These are phyloP conservation scores for Solanum arcanum DNA, from an alignment of 257 asterid genomes.

Conservation along the genomic window DNA sequence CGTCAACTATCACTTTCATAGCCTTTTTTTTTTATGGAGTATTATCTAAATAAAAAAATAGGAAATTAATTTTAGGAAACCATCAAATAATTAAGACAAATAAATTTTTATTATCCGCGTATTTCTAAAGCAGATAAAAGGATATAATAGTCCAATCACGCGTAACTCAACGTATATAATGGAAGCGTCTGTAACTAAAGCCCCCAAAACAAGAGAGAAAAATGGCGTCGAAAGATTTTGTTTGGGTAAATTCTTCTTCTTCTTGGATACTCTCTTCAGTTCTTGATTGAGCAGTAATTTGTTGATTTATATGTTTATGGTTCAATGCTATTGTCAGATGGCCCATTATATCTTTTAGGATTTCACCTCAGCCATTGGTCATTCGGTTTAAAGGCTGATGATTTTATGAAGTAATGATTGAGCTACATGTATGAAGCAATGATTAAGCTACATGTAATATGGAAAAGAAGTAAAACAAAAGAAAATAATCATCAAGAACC, in stretches of 20 bases:
- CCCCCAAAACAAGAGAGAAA: no score
- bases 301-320: not conserved
- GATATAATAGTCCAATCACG: not conserved
- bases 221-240: conserved; percentile 46
- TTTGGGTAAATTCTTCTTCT: conserved; percentile 32
- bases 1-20: no score
- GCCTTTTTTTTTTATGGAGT: no score
- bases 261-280: not conserved
- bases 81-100: not conserved
- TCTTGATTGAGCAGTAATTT: not conserved
- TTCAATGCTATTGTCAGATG: not conserved
- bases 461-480: not conserved
- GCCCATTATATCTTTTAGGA: not conserved
- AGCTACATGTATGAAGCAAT: not conserved
- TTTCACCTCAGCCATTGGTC: not conserved
- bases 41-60: not conserved
- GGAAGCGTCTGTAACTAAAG: not conserved
- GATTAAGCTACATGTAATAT: not conserved
- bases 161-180: not conserved
- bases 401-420: not conserved
- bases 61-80: not conserved
- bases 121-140: not conserved
- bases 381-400: not conserved
- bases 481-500: not conserved
- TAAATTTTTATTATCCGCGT: conserved; percentile 2